phyloP scores from a whole-genome alignment of 176 grass and related monocot species.

The Thinopyrum elongatum region DNA sequence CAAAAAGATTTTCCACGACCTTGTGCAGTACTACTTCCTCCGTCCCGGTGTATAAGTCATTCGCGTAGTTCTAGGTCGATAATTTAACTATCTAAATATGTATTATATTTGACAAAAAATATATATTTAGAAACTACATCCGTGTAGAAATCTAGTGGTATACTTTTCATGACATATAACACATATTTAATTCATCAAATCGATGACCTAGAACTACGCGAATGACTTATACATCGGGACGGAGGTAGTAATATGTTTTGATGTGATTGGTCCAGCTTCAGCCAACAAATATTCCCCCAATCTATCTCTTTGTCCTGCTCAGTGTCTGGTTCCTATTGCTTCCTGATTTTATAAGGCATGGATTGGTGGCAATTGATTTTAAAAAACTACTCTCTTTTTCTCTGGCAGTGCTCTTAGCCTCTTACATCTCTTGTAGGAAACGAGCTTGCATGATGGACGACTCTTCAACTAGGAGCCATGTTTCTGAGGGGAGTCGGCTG shows the following conservation, averaged over 20 bases:
- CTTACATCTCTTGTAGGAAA: constrained; percentile 11
- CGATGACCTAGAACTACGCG: too few species aligned
- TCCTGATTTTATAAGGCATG: neutral
- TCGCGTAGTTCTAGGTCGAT: too few species aligned
- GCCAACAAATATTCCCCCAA: neutral
- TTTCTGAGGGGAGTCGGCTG: neutral
- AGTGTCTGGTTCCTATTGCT: constrained; percentile 30
- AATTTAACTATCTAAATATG: too few species aligned
- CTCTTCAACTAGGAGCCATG: constrained; percentile 21
- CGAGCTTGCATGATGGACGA: constrained; percentile 25
- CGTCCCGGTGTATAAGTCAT: too few species aligned
- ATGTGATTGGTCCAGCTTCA: constrained; percentile 24
- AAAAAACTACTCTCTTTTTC: neutral
- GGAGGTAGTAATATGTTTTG: constrained; percentile 16
- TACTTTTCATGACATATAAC: too few species aligned
- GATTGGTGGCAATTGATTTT: neutral
- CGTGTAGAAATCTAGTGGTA: too few species aligned
- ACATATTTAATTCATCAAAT: too few species aligned
- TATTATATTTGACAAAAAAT: too few species aligned
- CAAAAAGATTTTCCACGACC: neutral
- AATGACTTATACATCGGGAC: too few species aligned
- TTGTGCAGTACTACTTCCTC: constrained; percentile 1
- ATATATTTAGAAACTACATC: too few species aligned
- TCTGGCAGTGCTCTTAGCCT: neutral
- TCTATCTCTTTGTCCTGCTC: constrained; percentile 25